Evolutionary conservation across 257 asterid species (phyloP), one percentile per base, ranked within the genome.

Genomic region (Salvia hispanica): DNA sequence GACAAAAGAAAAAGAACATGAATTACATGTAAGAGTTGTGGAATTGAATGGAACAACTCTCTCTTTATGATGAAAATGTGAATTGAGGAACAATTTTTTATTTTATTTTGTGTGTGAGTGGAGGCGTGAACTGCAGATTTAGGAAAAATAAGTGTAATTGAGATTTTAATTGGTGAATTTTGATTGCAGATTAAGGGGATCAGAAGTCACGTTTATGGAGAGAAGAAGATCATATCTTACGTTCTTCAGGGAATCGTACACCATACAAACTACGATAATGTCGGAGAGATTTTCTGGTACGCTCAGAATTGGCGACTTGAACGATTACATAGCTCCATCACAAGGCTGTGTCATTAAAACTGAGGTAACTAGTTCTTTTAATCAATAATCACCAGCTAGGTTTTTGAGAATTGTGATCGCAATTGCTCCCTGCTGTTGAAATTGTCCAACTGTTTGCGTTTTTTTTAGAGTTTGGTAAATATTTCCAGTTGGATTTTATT

Each of bases 261-360:
- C n/a, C n/a, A n/a, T n/a, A n/a, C n/a, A n/a, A n/a, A 28, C 18
- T 6, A 67, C 47, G 54, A 54, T 40, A 11, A 94, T 94, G 99
- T 84, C 99, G 61, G 88, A 84, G 61, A 94, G 85, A 66, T 94
- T 91, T 73, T 94, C 99, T 15, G 98, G 98, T 12, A 84, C 98
- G 66, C 83, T 94, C 53, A 80, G 99, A 73, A 79, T 89, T 40
- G 99, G 98, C 57, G 99, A 94, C 80, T 76, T 91, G 86, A 94
- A 94, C 75, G 99, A 94, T 81, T 94, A 73, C 83, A 91, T 91
- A 84, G 93, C 99, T 55, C 99, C 99, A 2, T 87, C 99, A 0
- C 97, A 94, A 70, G 99, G 98, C 10, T 94, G 99, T 51, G 96
- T 94, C 58, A 78, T 94, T 73, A 85, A 87, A 80, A 62, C 85